Conservation (phyloP, 2,329 filamentous ascomycete genomes). For the Phialophora verrucosa region DNA sequence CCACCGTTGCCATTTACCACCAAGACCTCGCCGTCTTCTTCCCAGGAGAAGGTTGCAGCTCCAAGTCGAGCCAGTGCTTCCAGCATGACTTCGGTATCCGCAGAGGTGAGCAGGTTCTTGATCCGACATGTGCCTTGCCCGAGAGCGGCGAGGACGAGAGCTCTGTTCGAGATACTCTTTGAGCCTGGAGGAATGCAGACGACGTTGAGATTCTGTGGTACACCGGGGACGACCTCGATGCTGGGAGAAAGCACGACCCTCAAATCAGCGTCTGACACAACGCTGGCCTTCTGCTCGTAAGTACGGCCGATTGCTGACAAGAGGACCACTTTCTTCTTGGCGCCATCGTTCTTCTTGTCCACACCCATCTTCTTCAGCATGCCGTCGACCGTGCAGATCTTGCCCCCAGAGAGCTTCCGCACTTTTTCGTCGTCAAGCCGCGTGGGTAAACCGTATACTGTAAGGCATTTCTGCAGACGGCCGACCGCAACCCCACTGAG, state of each 20-base stretch:
- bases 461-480: conserved; percentile 87
- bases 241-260: conserved; percentile 81
- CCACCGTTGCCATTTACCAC: conserved; percentile 92
- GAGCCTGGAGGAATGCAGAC: conserved; percentile 89
- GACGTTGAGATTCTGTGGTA: conserved; percentile 69
- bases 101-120: conserved; percentile 91
- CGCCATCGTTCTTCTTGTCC: conserved; percentile 97
- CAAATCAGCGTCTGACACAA: conserved; percentile 85
- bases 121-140: conserved; percentile 85
- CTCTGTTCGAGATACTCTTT: conserved; percentile 96
- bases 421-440: conserved; percentile 84
- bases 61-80: conserved; percentile 84
- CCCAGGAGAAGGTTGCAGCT: conserved; percentile 89
- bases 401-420: conserved; percentile 79
- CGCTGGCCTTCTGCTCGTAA: conserved; percentile 83
- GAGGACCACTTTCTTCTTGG: conserved; percentile 93
- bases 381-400: conserved; percentile 83
- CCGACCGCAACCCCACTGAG: conserved; percentile 86
- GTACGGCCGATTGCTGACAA: conserved; percentile 88
- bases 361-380: conserved; percentile 93
- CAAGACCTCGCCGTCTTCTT: conserved; percentile 89
- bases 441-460: conserved; percentile 89
- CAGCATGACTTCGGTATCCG: conserved; percentile 97
- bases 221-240: conserved; percentile 73
- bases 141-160: conserved; percentile 89